Conservation (phyloP, 1,284 basidiomycete genomes). For the Cystobasidiaceae sp. region DNA sequence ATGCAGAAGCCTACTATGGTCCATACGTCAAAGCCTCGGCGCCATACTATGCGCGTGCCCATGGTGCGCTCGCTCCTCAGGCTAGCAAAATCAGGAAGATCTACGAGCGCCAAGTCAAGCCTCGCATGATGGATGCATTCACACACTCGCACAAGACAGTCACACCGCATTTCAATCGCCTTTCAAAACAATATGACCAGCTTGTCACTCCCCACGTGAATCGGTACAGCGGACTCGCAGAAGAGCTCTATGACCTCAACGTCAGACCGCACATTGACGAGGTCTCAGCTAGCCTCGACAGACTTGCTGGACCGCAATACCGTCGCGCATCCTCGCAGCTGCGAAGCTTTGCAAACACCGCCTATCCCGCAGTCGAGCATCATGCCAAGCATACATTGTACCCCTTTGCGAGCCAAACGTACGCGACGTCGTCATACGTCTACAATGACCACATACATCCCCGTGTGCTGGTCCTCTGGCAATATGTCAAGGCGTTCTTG, state of each 20-base stretch:
- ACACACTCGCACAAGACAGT: conserved; percentile 23
- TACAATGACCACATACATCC: conserved; percentile 39
- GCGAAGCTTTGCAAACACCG: background rate
- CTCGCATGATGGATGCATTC: conserved; percentile 29
- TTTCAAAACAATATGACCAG: conserved; percentile 30
- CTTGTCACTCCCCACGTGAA: conserved; percentile 10
- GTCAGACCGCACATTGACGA: conserved; percentile 33
- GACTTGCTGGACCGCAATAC: conserved; percentile 5
- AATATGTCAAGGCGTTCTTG: conserved; percentile 26
- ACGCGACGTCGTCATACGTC: conserved; percentile 19
- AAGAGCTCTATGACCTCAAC: conserved; percentile 32
- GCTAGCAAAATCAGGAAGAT: background rate
- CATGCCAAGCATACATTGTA: conserved; percentile 33
- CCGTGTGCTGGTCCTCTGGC: conserved; percentile 9
- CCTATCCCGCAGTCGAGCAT: conserved; percentile 32
- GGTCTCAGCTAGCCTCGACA: background rate
- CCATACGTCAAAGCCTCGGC: conserved; percentile 14
- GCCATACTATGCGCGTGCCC: conserved; percentile 32
- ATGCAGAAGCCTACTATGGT: background rate
- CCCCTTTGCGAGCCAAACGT: conserved; percentile 30
- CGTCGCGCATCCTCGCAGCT: background rate
- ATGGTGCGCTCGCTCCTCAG: conserved; percentile 15
- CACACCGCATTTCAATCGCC: conserved; percentile 16
- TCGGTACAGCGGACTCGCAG: conserved; percentile 9
- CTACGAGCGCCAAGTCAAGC: conserved; percentile 32